phyloP scores from a whole-genome alignment of 2,329 filamentous ascomycete species.

The Blumeria graminis region DNA sequence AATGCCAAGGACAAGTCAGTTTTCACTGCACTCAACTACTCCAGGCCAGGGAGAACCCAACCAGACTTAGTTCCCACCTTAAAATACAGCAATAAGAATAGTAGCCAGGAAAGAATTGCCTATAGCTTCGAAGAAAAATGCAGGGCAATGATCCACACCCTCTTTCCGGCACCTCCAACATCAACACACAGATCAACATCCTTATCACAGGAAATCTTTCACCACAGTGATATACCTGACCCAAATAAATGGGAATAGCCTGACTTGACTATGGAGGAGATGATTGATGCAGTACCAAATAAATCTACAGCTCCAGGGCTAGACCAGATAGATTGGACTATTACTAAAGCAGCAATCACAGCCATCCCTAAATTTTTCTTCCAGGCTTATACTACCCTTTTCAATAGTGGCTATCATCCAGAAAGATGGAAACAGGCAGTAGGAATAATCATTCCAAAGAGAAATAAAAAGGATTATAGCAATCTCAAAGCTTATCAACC shows the following conservation, averaged over 20 bases:
- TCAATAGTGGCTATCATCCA: constrained; percentile 1
- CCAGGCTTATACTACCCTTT: background rate
- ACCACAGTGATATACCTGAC: too few species aligned
- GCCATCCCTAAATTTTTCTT: background rate
- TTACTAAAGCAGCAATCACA: background rate
- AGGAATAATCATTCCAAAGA: constrained; percentile 1
- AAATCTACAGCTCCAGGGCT: background rate
- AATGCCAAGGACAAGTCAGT: too few species aligned
- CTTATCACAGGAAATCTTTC: too few species aligned
- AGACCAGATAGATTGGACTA: background rate
- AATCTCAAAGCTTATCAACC: background rate
- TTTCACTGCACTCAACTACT: too few species aligned
- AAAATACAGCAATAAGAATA: too few species aligned
- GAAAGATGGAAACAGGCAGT: background rate
- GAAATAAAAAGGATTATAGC: background rate
- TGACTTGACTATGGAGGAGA: background rate
- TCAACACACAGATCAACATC: too few species aligned
- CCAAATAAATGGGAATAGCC: background rate
- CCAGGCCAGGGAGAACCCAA: too few species aligned
- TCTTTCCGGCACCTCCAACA: too few species aligned
- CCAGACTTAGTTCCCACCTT: too few species aligned
- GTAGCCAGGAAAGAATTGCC: too few species aligned
- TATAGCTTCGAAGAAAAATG: too few species aligned
- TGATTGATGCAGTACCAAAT: background rate
- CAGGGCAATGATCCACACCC: too few species aligned